Percentiles rank a stretch among this genome's conserved stretches.
Conservation (phyloP, 2,329 filamentous ascomycete species). For the Colletotrichum gloeosporioides region DNA sequence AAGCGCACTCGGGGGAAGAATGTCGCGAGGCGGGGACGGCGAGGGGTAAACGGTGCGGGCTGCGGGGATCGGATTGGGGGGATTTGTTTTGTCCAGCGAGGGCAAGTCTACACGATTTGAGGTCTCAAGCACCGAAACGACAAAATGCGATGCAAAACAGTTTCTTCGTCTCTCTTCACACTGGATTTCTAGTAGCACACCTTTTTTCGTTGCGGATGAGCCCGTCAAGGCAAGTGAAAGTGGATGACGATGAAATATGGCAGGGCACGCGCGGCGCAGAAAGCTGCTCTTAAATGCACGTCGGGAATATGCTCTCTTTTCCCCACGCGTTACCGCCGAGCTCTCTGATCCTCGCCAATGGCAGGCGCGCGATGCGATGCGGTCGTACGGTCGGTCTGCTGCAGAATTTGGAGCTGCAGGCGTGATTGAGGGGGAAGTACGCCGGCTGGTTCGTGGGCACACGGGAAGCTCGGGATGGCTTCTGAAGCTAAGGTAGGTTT, state of each 20-base stretch:
- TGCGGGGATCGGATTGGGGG: background rate
- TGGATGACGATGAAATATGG: background rate
- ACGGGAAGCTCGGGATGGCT: background rate
- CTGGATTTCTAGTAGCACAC: background rate
- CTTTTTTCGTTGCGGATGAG: background rate
- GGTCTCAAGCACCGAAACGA: background rate
- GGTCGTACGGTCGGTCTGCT: background rate
- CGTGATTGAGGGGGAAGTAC: background rate
- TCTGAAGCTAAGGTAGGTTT: background rate
- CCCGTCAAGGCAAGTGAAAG: background rate
- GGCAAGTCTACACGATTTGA: background rate
- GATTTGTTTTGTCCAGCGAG: background rate
- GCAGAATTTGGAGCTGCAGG: background rate
- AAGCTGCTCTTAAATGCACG: background rate
- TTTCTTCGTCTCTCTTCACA: background rate
- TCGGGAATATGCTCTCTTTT: background rate
- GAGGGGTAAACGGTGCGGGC: constrained; percentile 15
- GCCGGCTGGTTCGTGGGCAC: background rate
- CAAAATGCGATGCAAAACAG: background rate
- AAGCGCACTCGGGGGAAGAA: constrained; percentile 15
- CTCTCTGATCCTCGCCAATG: constrained; percentile 1
- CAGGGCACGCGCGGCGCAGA: background rate
- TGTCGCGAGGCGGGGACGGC: constrained; percentile 18
- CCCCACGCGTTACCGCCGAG: constrained; percentile 3
- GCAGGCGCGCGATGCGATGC: background rate